Evolutionary conservation across 768 basidiomycete species (phyloP).

Genomic region (Leucosporidium yakuticum): DNA sequence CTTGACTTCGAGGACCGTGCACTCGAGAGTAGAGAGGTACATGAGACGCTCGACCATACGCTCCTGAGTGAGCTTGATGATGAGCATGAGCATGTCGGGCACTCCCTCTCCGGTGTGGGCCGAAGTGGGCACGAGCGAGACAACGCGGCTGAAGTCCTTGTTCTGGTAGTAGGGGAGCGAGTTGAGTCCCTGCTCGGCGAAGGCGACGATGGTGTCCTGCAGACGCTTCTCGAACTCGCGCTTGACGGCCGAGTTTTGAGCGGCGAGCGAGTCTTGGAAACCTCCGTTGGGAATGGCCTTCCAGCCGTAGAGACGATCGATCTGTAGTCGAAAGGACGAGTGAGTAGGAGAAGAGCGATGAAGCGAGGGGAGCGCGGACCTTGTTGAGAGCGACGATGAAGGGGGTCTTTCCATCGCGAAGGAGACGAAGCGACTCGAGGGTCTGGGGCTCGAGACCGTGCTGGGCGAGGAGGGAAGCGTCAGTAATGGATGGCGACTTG

Average conservation of each 20-base stretch:
- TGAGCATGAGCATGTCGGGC: constrained; percentile 98
- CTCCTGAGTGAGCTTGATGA: constrained; percentile 94
- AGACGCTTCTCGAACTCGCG: constrained; percentile 89
- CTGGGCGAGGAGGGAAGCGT: constrained; percentile 45
- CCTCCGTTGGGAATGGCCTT: constrained; percentile 81
- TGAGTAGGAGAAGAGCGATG: background rate
- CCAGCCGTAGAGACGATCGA: constrained; percentile 98
- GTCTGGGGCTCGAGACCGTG: constrained; percentile 99
- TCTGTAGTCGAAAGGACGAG: constrained; percentile 49
- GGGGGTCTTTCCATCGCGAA: constrained; percentile 88
- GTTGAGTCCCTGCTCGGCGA: constrained; percentile 97
- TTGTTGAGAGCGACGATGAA: constrained; percentile 99
- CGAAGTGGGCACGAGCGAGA: constrained; percentile 95
- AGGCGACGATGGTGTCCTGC: constrained; percentile 76
- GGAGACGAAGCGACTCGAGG: constrained; percentile 83
- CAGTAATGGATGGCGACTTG: background rate
- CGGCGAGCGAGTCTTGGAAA: constrained; percentile 81
- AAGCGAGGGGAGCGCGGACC: constrained; percentile 46
- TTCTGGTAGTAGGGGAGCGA: constrained; percentile 95
- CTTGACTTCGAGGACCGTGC: constrained; percentile 97
- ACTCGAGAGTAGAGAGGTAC: constrained; percentile 96
- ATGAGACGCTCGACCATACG: constrained; percentile 95
- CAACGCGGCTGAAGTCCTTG: constrained; percentile 86
- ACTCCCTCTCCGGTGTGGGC: constrained; percentile 97
- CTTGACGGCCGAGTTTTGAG: constrained; percentile 69